phyloP scores from a whole-genome alignment of 495 filamentous ascomycete genomes.

The Lineolata rhizophorae region DNA sequence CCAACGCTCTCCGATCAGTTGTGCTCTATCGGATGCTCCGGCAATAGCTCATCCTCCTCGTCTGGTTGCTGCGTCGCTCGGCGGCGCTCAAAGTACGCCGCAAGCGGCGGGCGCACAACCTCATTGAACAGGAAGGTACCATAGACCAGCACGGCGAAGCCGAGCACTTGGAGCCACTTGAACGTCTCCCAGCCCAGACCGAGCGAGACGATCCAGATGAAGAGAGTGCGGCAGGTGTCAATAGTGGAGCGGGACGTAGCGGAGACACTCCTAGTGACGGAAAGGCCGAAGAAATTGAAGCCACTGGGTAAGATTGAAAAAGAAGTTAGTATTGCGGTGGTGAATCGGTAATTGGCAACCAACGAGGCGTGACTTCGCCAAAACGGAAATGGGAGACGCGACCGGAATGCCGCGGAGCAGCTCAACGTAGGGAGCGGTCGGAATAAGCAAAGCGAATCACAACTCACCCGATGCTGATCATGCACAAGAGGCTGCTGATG shows the following conservation, averaged over 20 bases:
- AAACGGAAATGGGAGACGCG: no score
- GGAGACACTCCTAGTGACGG: conserved; percentile 67
- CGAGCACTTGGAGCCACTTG: conserved; percentile 88
- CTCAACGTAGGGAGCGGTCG: no score
- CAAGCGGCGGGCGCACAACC: conserved; percentile 58
- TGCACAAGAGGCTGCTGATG: conserved; percentile 62
- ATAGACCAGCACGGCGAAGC: conserved; percentile 79
- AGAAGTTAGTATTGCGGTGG: background rate
- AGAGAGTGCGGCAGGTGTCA: conserved; percentile 89
- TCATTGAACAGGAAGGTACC: conserved; percentile 96
- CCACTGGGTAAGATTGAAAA: conserved; percentile 29
- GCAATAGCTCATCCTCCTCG: conserved; percentile 40
- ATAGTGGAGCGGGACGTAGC: conserved; percentile 89
- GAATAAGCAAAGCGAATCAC: no score
- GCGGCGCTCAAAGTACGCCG: conserved; percentile 26
- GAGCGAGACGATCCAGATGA: conserved; percentile 93
- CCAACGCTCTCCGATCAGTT: no score
- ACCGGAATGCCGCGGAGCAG: no score
- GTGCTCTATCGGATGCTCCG: conserved; percentile 74
- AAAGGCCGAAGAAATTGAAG: conserved; percentile 96
- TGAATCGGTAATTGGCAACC: no score
- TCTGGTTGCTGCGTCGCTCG: conserved; percentile 11
- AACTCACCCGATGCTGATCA: conserved; percentile 86
- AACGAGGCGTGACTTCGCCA: no score
- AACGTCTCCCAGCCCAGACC: conserved; percentile 92